A percentile compares a stretch with the other conserved stretches of the same genome.
Evolutionary conservation across 2,329 filamentous ascomycete genomes (phyloP).

Genomic region (Colletotrichum acutatum): DNA sequence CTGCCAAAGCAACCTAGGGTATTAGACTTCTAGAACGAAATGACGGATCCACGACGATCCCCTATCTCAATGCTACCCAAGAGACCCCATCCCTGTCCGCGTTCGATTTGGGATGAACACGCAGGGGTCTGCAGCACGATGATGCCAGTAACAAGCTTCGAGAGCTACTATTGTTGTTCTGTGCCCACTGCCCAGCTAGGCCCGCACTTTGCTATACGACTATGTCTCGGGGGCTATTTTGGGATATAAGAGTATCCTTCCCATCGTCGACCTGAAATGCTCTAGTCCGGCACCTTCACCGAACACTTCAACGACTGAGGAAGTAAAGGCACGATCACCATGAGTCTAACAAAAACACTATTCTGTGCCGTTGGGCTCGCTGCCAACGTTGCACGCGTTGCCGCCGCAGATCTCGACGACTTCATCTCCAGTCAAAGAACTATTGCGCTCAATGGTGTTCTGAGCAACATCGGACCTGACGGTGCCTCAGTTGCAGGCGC

Average conservation of each 20-base stretch:
- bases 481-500: slow-evolving; percentile 60
- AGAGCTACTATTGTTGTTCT: not conserved
- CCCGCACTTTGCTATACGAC: slow-evolving; percentile 3
- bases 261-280: not conserved
- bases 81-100: slow-evolving; percentile 4
- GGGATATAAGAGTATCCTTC: not conserved
- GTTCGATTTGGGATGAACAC: slow-evolving; percentile 18
- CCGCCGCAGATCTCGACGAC: slow-evolving; percentile 25
- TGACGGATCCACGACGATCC: slow-evolving; percentile 6
- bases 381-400: slow-evolving; percentile 7
- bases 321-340: not conserved
- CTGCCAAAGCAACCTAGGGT: not conserved
- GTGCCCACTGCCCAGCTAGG: not conserved
- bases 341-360: slow-evolving; percentile 6
- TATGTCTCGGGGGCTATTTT: not conserved
- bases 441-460: slow-evolving; percentile 60
- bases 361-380: slow-evolving; percentile 8
- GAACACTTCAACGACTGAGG: not conserved
- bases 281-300: too few species aligned
- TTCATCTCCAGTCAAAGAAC: slow-evolving; percentile 57
- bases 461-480: slow-evolving; percentile 66
- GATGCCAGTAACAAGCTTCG: slow-evolving; percentile 20
- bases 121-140: slow-evolving; percentile 11
- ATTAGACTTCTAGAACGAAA: slow-evolving; percentile 2
- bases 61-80: slow-evolving; percentile 3